Evolutionary conservation across 192 early-diverging fungal genomes (phyloP).

Genomic region (Thamnidium elegans): DNA sequence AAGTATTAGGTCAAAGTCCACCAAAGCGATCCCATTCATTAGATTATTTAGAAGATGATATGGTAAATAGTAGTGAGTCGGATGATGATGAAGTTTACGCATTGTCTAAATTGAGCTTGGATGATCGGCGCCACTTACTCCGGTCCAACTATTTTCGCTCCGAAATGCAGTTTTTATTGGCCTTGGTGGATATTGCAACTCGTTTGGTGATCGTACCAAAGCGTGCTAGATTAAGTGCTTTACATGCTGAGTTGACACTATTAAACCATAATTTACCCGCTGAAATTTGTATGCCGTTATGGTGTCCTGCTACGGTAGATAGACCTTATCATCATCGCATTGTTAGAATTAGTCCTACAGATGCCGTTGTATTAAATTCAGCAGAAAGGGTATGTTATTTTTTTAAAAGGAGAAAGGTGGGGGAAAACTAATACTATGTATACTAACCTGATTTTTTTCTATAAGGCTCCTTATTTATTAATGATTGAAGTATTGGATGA

Average conservation of each 20-base stretch:
- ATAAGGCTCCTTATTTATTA: slow-evolving; percentile 82
- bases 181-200: slow-evolving; percentile 86
- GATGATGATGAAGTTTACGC: slow-evolving; percentile 27
- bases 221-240: slow-evolving; percentile 74
- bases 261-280: slow-evolving; percentile 93
- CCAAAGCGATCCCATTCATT: background rate
- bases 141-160: slow-evolving; percentile 80
- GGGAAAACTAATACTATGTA: background rate
- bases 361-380: slow-evolving; percentile 93
- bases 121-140: slow-evolving; percentile 29
- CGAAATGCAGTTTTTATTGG: slow-evolving; percentile 87
- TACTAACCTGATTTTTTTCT: slow-evolving; percentile 5
- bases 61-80: slow-evolving; percentile 6
- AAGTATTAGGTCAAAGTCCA: background rate
- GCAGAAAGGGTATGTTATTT: slow-evolving; percentile 72
- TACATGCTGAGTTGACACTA: slow-evolving; percentile 88
- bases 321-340: slow-evolving; percentile 76
- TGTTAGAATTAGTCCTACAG: slow-evolving; percentile 81
- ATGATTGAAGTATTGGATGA: slow-evolving; percentile 85
- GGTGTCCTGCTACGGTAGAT: slow-evolving; percentile 73
- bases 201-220: slow-evolving; percentile 83
- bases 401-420: background rate
- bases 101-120: slow-evolving; percentile 19
- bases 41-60: slow-evolving; percentile 4
- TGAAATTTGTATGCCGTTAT: slow-evolving; percentile 89